phyloP scores from a whole-genome alignment of 176 grass and related monocot species.

The Calamus simplicifolius region DNA sequence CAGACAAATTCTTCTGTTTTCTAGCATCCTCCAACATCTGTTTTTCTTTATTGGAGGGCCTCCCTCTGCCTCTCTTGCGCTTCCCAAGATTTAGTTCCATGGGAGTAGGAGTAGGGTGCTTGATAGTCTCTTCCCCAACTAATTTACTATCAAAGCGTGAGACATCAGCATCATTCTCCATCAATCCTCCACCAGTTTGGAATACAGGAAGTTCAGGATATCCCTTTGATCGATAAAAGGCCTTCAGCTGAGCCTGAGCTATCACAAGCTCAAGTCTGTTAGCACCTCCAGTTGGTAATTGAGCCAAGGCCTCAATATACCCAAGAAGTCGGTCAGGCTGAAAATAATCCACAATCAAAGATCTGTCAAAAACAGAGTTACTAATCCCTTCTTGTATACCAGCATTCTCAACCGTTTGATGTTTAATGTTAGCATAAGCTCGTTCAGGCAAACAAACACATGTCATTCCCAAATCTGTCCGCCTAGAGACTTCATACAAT shows the following conservation, averaged over 20 bases:
- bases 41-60: conserved; percentile 60
- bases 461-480: conserved; percentile 21
- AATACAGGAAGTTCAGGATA: conserved; percentile 70
- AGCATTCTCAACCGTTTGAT: conserved; percentile 79
- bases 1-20: conserved; percentile 15
- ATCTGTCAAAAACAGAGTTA: conserved; percentile 49
- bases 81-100: conserved; percentile 28
- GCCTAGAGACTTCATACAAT: conserved; percentile 47
- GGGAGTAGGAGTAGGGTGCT: not conserved
- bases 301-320: conserved; percentile 53
- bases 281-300: conserved; percentile 41
- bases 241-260: conserved; percentile 66
- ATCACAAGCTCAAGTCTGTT: conserved; percentile 65
- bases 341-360: conserved; percentile 50
- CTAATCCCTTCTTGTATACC: conserved; percentile 64
- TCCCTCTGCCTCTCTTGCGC: conserved; percentile 65
- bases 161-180: conserved; percentile 38
- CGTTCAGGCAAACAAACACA: conserved; percentile 52
- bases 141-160: conserved; percentile 12
- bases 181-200: conserved; percentile 39
- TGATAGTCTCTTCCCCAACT: conserved; percentile 13
- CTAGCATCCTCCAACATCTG: conserved; percentile 2
- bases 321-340: conserved; percentile 57
- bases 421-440: conserved; percentile 37
- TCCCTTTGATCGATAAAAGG: conserved; percentile 70